Percentiles rank a stretch among this genome's conserved stretches.
Conservation (phyloP, 2,329 filamentous ascomycete species). For the Cordyceps javanica region DNA sequence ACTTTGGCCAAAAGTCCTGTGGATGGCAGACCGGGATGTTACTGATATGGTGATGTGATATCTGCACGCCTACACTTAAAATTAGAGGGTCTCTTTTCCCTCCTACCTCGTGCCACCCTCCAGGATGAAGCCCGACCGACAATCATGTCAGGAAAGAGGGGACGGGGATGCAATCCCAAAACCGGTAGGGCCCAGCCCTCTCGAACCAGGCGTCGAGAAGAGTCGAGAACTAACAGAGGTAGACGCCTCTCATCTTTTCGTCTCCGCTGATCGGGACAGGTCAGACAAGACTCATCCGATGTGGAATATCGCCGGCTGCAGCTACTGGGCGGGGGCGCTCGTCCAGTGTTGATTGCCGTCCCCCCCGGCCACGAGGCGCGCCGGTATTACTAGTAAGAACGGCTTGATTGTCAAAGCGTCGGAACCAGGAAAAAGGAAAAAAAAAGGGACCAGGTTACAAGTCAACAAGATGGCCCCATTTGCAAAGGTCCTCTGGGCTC, state of each 20-base stretch:
- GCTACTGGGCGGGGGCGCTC: background rate
- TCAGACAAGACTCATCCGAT: slow-evolving; percentile 7
- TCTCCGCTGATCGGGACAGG: slow-evolving; percentile 5
- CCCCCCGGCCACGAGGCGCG: background rate
- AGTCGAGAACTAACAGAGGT: slow-evolving; percentile 4
- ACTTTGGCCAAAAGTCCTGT: background rate
- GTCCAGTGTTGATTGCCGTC: slow-evolving; percentile 2
- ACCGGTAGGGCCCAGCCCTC: background rate
- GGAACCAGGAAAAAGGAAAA: background rate
- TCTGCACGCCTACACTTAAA: slow-evolving; percentile 1
- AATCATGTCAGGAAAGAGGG: background rate
- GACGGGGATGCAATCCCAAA: background rate
- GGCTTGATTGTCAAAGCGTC: background rate
- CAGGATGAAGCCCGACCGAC: background rate
- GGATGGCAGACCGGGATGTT: background rate
- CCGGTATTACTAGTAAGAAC: background rate
- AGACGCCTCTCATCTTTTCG: background rate
- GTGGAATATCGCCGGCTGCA: background rate
- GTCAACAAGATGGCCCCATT: background rate
- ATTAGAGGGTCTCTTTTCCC: background rate
- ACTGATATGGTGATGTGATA: slow-evolving; percentile 1
- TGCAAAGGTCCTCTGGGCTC: background rate
- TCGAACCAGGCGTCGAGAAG: background rate
- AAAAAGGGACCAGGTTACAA: background rate
- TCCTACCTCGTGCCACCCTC: background rate